Evolutionary conservation across 2,329 filamentous ascomycete species (phyloP).

Genomic region (Podosphaera fusca): DNA sequence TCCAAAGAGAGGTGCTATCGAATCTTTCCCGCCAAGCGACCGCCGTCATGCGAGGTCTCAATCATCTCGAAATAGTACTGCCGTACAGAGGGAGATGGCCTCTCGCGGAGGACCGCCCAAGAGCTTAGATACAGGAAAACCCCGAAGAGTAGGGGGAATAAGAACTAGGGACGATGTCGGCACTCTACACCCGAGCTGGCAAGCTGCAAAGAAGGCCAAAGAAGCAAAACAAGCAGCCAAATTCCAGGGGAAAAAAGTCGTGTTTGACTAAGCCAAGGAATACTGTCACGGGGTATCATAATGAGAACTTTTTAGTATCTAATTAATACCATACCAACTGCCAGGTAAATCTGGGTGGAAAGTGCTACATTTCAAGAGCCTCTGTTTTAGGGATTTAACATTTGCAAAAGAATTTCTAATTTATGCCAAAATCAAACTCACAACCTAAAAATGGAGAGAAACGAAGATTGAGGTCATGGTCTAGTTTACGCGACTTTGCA

Average conservation of each 20-base stretch:
- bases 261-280: conserved; percentile 18
- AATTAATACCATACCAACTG: too few species aligned
- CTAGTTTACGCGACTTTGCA: too few species aligned
- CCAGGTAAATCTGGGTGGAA: too few species aligned
- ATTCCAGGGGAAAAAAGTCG: conserved; percentile 34
- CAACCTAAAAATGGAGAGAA: too few species aligned
- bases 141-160: not conserved
- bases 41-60: not conserved
- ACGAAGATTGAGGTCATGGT: too few species aligned
- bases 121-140: not conserved
- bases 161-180: conserved; percentile 26
- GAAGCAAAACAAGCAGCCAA: conserved; percentile 27
- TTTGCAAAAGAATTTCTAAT: too few species aligned
- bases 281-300: too few species aligned
- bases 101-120: not conserved
- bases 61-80: not conserved
- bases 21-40: not conserved
- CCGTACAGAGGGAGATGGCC: conserved; percentile 8
- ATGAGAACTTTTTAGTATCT: too few species aligned
- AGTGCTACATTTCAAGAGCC: too few species aligned
- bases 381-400: too few species aligned
- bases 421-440: too few species aligned
- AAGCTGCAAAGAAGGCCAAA: conserved; percentile 32
- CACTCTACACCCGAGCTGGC: conserved; percentile 38
- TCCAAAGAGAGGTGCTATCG: conserved; percentile 27